Percentiles rank a stretch among this genome's conserved stretches.
Evolutionary conservation across 805 yeast species (phyloP).

Genomic region (Jamesozyma spencerorum): DNA sequence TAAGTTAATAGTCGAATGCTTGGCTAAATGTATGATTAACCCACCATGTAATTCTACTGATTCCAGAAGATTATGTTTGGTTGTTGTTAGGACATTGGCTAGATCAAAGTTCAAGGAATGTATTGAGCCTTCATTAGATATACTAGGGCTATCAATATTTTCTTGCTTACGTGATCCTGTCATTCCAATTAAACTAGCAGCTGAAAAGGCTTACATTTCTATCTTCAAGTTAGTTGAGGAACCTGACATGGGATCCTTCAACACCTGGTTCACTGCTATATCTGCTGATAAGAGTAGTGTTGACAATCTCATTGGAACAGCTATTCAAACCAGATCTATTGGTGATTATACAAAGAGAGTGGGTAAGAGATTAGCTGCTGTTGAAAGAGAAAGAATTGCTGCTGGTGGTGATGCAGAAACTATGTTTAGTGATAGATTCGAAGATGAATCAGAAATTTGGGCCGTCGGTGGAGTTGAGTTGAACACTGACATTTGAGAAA

Average conservation of each 20-base stretch:
- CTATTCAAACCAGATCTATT: slow-evolving; percentile 60
- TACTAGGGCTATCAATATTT: slow-evolving; percentile 65
- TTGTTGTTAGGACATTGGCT: slow-evolving; percentile 65
- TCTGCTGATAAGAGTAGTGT: slow-evolving; percentile 24
- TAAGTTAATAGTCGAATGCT: slow-evolving; percentile 37
- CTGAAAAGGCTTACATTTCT: slow-evolving; percentile 79
- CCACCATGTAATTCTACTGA: slow-evolving; percentile 62
- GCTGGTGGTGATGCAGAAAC: slow-evolving; percentile 89
- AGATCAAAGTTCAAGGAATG: slow-evolving; percentile 45
- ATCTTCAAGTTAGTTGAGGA: slow-evolving; percentile 68
- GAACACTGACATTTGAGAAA: slow-evolving; percentile 15
- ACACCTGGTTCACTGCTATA: slow-evolving; percentile 49
- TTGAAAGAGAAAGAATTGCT: slow-evolving; percentile 77
- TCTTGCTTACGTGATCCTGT: slow-evolving; percentile 76
- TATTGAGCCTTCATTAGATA: slow-evolving; percentile 45
- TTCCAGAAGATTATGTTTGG: slow-evolving; percentile 69
- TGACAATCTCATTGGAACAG: slow-evolving; percentile 37
- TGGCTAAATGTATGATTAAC: slow-evolving; percentile 40
- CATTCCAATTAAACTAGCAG: slow-evolving; percentile 88
- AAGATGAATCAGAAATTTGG: slow-evolving; percentile 85
- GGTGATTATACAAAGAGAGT: slow-evolving; percentile 87
- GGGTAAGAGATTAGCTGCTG: slow-evolving; percentile 73
- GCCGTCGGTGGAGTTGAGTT: slow-evolving; percentile 66
- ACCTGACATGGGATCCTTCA: slow-evolving; percentile 42
- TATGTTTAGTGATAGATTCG: slow-evolving; percentile 73